These are phyloP conservation scores for Geotrichum histeridarum DNA, from an alignment of 1,139 yeast species.

Conservation along the genomic window DNA sequence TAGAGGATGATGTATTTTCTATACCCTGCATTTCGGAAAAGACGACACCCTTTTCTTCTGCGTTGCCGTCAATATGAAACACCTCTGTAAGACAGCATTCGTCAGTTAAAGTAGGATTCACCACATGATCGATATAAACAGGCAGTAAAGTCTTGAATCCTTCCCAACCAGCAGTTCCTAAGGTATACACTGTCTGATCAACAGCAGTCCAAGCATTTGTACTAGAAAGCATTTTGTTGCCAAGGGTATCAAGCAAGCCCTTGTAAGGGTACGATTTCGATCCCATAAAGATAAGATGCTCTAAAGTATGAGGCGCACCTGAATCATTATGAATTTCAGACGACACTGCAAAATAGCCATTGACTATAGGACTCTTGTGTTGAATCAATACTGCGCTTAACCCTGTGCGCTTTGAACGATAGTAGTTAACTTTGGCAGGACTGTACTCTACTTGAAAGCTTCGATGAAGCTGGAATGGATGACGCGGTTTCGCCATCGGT, in stretches of 20 bases:
- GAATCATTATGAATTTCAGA: constrained; percentile 83
- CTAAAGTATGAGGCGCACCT: constrained; percentile 94
- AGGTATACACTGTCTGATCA: constrained; percentile 91
- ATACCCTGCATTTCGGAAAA: constrained; percentile 97
- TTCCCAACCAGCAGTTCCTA: constrained; percentile 93
- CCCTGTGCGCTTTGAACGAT: constrained; percentile 75
- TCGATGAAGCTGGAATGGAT: constrained; percentile 18
- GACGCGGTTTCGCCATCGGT: constrained; percentile 11
- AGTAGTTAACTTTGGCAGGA: constrained; percentile 47
- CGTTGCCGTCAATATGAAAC: constrained; percentile 86
- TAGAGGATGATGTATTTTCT: constrained; percentile 73
- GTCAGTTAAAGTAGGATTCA: constrained; percentile 81
- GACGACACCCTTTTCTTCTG: constrained; percentile 93
- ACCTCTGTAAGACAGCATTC: constrained; percentile 93
- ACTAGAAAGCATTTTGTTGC: constrained; percentile 75
- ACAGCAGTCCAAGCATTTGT: constrained; percentile 98
- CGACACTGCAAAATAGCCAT: constrained; percentile 91
- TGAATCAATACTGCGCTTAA: constrained; percentile 71
- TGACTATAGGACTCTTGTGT: constrained; percentile 83
- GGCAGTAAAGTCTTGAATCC: constrained; percentile 84
- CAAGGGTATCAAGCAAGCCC: constrained; percentile 81
- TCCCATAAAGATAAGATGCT: constrained; percentile 94
- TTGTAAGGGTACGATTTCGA: constrained; percentile 84
- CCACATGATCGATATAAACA: constrained; percentile 79
- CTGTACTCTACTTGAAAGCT: constrained; percentile 22